Conservation (phyloP, 2,329 filamentous ascomycete species). For the Penicillium olsonii region DNA sequence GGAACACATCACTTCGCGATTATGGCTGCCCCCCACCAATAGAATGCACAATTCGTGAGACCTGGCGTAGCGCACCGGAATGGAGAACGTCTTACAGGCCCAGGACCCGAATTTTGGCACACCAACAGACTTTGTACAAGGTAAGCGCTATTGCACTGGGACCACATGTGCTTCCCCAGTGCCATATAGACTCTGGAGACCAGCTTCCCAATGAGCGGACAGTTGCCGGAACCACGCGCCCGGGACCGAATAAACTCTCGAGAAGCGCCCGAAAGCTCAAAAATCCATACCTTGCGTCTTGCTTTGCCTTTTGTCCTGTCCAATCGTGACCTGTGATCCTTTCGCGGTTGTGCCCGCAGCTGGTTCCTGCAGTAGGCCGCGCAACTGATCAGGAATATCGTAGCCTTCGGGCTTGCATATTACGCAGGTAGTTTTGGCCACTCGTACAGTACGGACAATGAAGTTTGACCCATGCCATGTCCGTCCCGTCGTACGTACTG, state of each 20-base stretch:
- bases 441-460: background rate
- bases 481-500: too few species aligned
- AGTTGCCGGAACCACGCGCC: conserved; percentile 8
- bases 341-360: conserved; percentile 22
- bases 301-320: background rate
- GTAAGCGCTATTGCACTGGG: background rate
- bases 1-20: conserved; percentile 27
- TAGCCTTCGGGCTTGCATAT: conserved; percentile 3
- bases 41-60: conserved; percentile 16
- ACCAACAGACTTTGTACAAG: background rate
- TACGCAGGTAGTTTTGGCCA: background rate
- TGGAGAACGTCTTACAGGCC: background rate
- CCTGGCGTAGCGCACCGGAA: background rate
- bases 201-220: conserved; percentile 12
- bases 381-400: conserved; percentile 16
- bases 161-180: background rate
- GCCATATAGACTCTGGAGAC: background rate
- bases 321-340: conserved; percentile 13
- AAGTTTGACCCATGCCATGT: conserved; percentile 7
- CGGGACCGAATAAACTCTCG: conserved; percentile 1
- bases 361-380: conserved; percentile 42
- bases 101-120: conserved; percentile 6
- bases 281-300: conserved; percentile 15
- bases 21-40: conserved; percentile 14
- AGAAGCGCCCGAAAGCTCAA: background rate